These are phyloP conservation scores for Borovskyia barvae DNA, from an alignment of 208 protist species.

Conservation along the genomic window DNA sequence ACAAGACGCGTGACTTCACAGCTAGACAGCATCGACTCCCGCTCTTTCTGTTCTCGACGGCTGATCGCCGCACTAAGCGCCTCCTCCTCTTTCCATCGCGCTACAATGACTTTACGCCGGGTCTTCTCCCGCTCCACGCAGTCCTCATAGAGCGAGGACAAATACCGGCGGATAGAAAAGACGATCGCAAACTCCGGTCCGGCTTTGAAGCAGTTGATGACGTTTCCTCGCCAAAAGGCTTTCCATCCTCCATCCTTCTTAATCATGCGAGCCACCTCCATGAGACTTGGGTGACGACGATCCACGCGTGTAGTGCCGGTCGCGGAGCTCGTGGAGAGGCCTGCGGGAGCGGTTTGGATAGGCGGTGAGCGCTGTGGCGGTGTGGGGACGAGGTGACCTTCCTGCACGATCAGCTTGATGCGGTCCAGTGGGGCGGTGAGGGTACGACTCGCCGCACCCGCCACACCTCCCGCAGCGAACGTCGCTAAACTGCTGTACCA, in stretches of 20 bases:
- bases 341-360: neutral
- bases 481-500: slow-evolving; percentile 77
- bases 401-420: slow-evolving; percentile 91
- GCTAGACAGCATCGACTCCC: slow-evolving; percentile 44
- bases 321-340: neutral
- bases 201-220: slow-evolving; percentile 89
- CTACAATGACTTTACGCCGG: slow-evolving; percentile 18
- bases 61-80: slow-evolving; percentile 23
- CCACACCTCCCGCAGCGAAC: slow-evolving; percentile 81
- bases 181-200: slow-evolving; percentile 90
- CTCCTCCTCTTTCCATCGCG: slow-evolving; percentile 23
- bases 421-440: slow-evolving; percentile 90
- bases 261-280: slow-evolving; percentile 76
- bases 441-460: slow-evolving; percentile 81
- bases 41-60: slow-evolving; percentile 31
- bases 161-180: slow-evolving; percentile 82
- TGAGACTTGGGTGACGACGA: slow-evolving; percentile 48
- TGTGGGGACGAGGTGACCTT: slow-evolving; percentile 68
- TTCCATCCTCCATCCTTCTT: slow-evolving; percentile 69
- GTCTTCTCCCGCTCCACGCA: slow-evolving; percentile 57
- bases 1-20: too few species aligned
- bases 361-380: too few species aligned
- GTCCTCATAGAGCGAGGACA: slow-evolving; percentile 81
- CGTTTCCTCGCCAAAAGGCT: slow-evolving; percentile 89
- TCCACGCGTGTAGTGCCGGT: neutral